Evolutionary conservation across 805 yeast genomes (phyloP).

Genomic region (Metahyphopichia silvanorum): DNA sequence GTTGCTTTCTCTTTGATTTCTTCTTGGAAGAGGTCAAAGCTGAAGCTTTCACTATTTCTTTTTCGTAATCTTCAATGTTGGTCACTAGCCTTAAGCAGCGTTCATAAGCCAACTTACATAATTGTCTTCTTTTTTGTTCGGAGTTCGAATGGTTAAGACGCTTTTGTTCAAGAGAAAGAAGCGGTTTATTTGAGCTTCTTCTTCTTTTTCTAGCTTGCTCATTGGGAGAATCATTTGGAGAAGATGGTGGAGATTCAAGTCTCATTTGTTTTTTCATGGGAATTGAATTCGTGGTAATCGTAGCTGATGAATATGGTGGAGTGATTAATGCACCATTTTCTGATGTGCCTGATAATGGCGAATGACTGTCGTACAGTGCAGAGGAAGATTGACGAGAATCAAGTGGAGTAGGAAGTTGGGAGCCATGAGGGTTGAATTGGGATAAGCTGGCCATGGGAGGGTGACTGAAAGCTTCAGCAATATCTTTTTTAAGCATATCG

Average conservation of each 20-base stretch:
- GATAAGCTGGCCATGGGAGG: constrained; percentile 16
- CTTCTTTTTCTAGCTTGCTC: constrained; percentile 17
- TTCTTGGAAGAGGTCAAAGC: constrained; percentile 24
- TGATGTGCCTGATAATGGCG: not conserved
- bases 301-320: not conserved
- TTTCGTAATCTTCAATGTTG: constrained; percentile 36
- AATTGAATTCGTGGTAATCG: not conserved
- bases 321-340: not conserved
- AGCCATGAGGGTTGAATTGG: constrained; percentile 8
- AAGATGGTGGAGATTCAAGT: constrained; percentile 2
- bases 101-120: constrained; percentile 44
- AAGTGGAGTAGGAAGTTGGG: constrained; percentile 32
- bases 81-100: constrained; percentile 39
- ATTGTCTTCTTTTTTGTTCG: constrained; percentile 42
- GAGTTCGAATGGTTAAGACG: constrained; percentile 39
- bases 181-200: constrained; percentile 30
- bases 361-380: constrained; percentile 1
- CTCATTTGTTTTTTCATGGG: not conserved
- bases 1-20: constrained; percentile 36
- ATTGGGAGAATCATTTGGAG: constrained; percentile 5
- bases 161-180: constrained; percentile 38
- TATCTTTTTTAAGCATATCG: constrained; percentile 21
- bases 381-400: constrained; percentile 26
- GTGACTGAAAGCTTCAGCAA: constrained; percentile 30
- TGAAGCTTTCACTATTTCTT: constrained; percentile 23